Percentiles rank a stretch among this genome's conserved stretches.
Conservation (phyloP, 768 basidiomycete species). For the Rhodotorula kratochvilovae region DNA sequence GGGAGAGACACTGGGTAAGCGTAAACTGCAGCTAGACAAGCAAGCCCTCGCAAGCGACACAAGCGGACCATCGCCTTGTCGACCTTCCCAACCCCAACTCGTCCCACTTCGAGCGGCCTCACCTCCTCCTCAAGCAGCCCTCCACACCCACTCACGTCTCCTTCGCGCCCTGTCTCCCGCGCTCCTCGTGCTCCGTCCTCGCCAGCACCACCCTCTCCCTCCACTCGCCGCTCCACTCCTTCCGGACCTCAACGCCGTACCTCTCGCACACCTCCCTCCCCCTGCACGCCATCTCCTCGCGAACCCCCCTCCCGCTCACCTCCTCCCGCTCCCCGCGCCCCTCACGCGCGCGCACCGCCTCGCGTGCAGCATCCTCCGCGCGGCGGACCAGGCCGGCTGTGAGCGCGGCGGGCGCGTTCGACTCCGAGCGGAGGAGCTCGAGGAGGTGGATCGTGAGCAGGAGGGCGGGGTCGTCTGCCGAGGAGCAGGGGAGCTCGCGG, state of each 20-base stretch:
- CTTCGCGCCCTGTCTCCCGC: too few relatives aligned
- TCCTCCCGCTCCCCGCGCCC: neutral
- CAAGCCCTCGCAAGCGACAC: too few relatives aligned
- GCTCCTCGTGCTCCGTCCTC: too few relatives aligned
- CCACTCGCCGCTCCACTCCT: conserved; percentile 18
- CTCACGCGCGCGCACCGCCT: neutral
- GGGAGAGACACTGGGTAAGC: too few relatives aligned
- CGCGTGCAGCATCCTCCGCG: neutral
- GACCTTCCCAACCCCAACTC: too few relatives aligned
- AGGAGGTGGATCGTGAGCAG: conserved; percentile 13
- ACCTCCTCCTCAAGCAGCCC: too few relatives aligned
- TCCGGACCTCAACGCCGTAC: conserved; percentile 13
- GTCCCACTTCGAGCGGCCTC: too few relatives aligned
- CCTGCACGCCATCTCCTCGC: conserved; percentile 6
- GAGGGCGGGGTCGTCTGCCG: conserved; percentile 3
- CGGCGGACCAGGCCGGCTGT: neutral
- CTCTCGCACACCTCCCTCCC: conserved; percentile 1
- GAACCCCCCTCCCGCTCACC: neutral
- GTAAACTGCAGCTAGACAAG: too few relatives aligned
- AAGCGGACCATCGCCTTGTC: too few relatives aligned
- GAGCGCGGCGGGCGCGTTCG: conserved; percentile 8
- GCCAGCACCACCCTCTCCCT: neutral
- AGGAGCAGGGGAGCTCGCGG: neutral
- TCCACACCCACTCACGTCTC: too few relatives aligned
- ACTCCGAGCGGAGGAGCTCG: neutral